These are phyloP conservation scores for Entomortierella lignicola DNA, from an alignment of 192 early-diverging fungal species.

Conservation along the genomic window DNA sequence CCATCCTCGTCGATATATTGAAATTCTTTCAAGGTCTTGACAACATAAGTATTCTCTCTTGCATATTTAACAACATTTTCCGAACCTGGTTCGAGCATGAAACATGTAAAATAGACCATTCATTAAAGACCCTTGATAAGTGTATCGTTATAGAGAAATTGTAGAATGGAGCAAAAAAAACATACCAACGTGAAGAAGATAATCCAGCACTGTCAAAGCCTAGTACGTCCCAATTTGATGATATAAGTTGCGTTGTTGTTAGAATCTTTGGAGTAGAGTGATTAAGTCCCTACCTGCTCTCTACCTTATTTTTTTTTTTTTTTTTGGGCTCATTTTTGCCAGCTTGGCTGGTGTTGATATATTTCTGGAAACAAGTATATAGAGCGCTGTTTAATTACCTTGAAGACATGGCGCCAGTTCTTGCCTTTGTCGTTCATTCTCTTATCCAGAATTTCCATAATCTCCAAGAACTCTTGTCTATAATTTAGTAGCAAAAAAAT, in stretches of 20 bases:
- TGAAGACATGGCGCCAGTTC: conserved; percentile 99
- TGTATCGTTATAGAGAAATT: too few species aligned
- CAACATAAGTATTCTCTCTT: conserved; percentile 89
- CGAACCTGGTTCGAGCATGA: conserved; percentile 65
- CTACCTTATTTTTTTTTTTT: too few species aligned
- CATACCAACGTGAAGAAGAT: conserved; percentile 74
- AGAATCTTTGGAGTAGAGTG: too few species aligned
- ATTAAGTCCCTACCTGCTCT: too few species aligned
- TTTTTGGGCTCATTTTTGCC: not conserved
- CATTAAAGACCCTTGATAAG: too few species aligned
- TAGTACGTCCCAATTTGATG: conserved; percentile 44
- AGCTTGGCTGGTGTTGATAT: not conserved
- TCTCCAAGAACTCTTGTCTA: conserved; percentile 90
- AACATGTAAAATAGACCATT: not conserved
- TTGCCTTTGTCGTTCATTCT: conserved; percentile 97
- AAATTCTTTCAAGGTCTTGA: conserved; percentile 98
- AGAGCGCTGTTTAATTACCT: conserved; percentile 75
- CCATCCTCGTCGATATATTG: conserved; percentile 94
- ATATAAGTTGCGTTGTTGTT: too few species aligned
- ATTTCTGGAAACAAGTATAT: not conserved
- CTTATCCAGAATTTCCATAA: conserved; percentile 99
- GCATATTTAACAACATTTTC: conserved; percentile 89
- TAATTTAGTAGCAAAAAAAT: not conserved
- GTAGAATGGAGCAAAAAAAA: not conserved
- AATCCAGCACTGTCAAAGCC: conserved; percentile 89